Conservation (phyloP, 192 early-diverging fungal species). For the Coemansia sp. region DNA sequence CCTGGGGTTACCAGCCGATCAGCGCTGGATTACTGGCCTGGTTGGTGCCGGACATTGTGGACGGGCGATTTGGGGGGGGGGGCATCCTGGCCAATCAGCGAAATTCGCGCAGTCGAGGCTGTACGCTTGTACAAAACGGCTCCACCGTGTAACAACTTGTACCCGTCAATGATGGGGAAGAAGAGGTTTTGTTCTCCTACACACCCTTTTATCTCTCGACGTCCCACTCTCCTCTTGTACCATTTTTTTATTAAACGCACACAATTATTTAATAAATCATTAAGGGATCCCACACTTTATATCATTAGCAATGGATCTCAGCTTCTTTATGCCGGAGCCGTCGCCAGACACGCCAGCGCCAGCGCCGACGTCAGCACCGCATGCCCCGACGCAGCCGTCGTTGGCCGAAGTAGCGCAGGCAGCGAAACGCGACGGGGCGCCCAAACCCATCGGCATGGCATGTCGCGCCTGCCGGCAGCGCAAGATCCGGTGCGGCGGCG, state of each 20-base stretch:
- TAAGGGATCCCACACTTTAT: too few relatives aligned
- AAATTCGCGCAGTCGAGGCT: constrained; percentile 17
- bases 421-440: neutral
- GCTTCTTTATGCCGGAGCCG: constrained; percentile 8
- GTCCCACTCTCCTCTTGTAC: neutral
- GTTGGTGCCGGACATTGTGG: too few relatives aligned
- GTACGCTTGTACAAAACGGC: neutral
- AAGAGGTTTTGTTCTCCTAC: too few relatives aligned
- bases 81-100: constrained; percentile 5
- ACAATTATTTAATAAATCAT: too few relatives aligned
- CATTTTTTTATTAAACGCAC: too few relatives aligned
- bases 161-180: too few relatives aligned
- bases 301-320: constrained; percentile 5
- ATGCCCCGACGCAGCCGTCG: neutral
- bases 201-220: neutral
- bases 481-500: constrained; percentile 53
- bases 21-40: too few relatives aligned
- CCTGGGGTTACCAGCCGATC: too few relatives aligned
- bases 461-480: constrained; percentile 47
- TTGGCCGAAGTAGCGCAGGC: neutral
- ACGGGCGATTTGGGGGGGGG: neutral
- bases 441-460: constrained; percentile 50
- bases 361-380: constrained; percentile 1
- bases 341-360: neutral
- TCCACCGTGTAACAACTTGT: neutral